Conservation (phyloP, 345 rosid genomes). For the Brassica cretica region DNA sequence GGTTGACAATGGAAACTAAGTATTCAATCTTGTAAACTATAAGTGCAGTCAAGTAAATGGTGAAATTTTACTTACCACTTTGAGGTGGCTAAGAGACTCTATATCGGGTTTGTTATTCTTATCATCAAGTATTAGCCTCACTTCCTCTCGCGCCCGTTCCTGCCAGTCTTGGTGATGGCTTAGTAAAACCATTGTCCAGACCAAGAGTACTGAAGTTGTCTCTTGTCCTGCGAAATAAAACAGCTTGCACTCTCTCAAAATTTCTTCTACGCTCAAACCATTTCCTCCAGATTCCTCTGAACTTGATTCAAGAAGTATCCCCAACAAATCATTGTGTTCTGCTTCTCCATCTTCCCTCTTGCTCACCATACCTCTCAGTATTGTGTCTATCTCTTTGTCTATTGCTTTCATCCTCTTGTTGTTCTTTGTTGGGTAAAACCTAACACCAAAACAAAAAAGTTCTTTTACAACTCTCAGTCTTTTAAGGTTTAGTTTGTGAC, state of each 20-base stretch:
- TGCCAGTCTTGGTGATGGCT: background rate
- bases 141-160: background rate
- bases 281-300: background rate
- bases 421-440: background rate
- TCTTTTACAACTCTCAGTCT: background rate
- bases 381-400: background rate
- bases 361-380: background rate
- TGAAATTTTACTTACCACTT: background rate
- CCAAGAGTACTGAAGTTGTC: background rate
- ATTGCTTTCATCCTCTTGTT: background rate
- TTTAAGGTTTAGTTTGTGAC: background rate
- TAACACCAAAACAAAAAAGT: background rate
- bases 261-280: background rate
- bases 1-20: too few relatives aligned
- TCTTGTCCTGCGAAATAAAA: background rate
- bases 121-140: background rate
- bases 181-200: background rate
- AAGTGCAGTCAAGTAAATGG: background rate
- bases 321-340: background rate
- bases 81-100: background rate
- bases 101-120: background rate
- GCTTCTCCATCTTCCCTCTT: background rate
- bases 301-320: background rate
- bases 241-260: background rate
- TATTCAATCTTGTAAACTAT: too few relatives aligned